Base-by-base conservation (phyloP, 2,329 filamentous ascomycete genomes). In the Alternaria hordeiaustralica region DNA sequence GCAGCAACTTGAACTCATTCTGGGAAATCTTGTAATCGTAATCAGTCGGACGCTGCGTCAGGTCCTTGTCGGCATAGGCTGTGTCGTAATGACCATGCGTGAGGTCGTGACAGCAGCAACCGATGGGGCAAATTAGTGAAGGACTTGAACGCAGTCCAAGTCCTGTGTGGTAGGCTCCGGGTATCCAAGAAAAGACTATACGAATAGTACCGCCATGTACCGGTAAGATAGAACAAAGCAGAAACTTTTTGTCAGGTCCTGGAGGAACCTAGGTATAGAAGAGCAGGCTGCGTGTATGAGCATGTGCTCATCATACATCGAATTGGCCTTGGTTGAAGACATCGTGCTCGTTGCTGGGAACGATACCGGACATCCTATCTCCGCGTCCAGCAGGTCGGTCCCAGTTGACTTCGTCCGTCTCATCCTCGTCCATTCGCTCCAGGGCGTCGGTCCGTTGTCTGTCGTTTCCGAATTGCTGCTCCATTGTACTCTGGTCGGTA, bases 401-500 rank as follows among this genome's bases (percentile, higher is more conserved):
- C 80, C 79, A 81, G 47, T 82, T 78, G 54, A 74, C 71, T 18
- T 84, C 82, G 58, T 82, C 78, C 57, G 74, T 78, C 26, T 79
- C 76, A 61, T 82, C 79, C 64, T 83, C 80, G 51, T 79, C 80
- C 79, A 81, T 82, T 61, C 80, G 88, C 68, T 80, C 81, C 65
- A 71, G 30, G 15, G 55, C 75, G 59, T 76, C 78, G 26, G 79
- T 75, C n/a, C 79, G 75, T 57, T 81, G 79, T 21, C 73, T 78
- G 63, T 72, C 61, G 18, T 59, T 58, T 21, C 65, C 71, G 60
- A 93, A 94, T 69, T 96, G 90, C 67, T 95, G 93, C 56, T 98
- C 94, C 60, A 99, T 90, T 2, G 93, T 92, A 75, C 93, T 97
- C 82, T 98, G 95, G 73, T 98, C 96, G n/a, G 98, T 96, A 79